phyloP scores from a whole-genome alignment of 2,329 filamentous ascomycete genomes.

The Pseudopyricularia javanii region DNA sequence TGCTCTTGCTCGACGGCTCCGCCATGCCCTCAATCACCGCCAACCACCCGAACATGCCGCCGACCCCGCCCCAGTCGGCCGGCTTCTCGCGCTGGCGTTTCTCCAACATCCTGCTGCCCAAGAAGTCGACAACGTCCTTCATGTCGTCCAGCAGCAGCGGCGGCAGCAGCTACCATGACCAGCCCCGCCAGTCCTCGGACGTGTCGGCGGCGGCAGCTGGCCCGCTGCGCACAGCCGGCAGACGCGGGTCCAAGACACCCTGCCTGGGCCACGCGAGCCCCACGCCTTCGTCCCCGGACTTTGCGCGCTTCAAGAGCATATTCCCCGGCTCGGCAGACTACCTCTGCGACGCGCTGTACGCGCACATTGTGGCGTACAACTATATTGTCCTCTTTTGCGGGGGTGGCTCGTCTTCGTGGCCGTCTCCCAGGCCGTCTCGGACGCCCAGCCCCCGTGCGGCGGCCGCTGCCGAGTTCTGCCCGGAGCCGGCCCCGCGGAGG shows the following conservation, averaged over 20 bases:
- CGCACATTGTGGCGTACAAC: conserved; percentile 46
- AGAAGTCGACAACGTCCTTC: neutral
- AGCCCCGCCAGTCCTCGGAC: neutral
- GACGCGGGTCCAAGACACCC: neutral
- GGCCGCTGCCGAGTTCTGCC: conserved; percentile 5
- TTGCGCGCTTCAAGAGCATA: conserved; percentile 29
- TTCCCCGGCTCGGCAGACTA: conserved; percentile 40
- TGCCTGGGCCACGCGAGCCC: neutral
- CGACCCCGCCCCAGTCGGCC: conserved; percentile 18
- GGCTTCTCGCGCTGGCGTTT: conserved; percentile 1
- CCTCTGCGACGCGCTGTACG: conserved; percentile 46
- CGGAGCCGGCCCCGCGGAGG: neutral
- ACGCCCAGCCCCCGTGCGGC: conserved; percentile 4
- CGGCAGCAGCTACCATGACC: neutral
- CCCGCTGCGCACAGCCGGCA: neutral
- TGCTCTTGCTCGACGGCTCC: conserved; percentile 2
- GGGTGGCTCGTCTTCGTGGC: conserved; percentile 2
- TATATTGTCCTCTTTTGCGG: conserved; percentile 31
- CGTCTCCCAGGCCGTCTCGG: conserved; percentile 6
- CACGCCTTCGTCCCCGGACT: conserved; percentile 4
- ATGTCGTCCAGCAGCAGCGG: conserved; percentile 5
- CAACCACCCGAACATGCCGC: neutral
- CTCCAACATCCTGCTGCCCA: conserved; percentile 1
- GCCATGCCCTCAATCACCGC: no score
- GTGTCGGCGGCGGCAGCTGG: neutral